Evolutionary conservation across 2,329 filamentous ascomycete genomes (phyloP), one percentile per base, ranked within the genome.

Genomic region (Colletotrichum phormii): DNA sequence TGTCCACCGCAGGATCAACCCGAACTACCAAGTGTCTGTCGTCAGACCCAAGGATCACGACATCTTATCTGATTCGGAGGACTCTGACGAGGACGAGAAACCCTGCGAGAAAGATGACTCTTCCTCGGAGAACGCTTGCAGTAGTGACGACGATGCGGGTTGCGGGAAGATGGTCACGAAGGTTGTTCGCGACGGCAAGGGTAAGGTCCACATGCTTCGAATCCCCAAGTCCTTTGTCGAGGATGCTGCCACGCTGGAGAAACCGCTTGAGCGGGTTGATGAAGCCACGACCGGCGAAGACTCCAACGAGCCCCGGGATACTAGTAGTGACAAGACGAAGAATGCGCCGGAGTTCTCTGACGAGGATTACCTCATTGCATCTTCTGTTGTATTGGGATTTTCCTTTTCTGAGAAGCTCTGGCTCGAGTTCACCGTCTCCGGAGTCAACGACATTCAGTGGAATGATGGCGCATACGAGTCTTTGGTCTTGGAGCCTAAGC

Each of bases 361-460:
- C 61, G 94, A 97, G 74, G 94, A 98, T 76, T 92, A 97, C 29
- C 85, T 98, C 6, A 92, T 97, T 61, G 92, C 95, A 2, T 96
- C 94, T 2, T 93, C 95, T 0, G 91, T 97, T 0, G 94, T 97
- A 0, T 88, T 97, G 1, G 95, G 95, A 0, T 98, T 97, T 77
- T 90, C 94, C 0, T 97, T 98, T 80, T 91, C 90, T 1, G 94
- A 97, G 82, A 98, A 97, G 83, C 86, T 94, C 11, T 98, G 95
- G 95, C 88, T 97, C 0, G 94, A 98, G 80, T 95, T 98, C 77
- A 92, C 91, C 0, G 92, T 98, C 24, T 94, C 93, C 0, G 91
- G 92, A 0, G 89, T 98, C 74, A 89, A 90, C 57, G 93, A 97
- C 4, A 96, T 98, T 74, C 88, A 91, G 46, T 98, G 94, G 94